A percentile compares a stretch with the other conserved stretches of the same genome.
These are phyloP conservation scores for Knufia fluminis DNA, from an alignment of 2,329 filamentous ascomycete species.

Conservation along the genomic window DNA sequence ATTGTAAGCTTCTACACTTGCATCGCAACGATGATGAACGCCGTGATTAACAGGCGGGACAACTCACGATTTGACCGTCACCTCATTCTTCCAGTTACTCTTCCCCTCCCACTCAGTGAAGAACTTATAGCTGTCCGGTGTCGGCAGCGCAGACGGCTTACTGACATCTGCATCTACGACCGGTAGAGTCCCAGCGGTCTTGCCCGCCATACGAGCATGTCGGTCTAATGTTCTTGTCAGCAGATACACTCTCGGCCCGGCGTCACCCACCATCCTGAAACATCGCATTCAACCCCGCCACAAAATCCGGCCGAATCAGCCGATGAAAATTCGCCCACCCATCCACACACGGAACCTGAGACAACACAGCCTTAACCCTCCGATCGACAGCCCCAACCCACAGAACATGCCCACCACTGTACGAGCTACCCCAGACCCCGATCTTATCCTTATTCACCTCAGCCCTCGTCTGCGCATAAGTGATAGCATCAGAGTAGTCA, in stretches of 20 bases:
- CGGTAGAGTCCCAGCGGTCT: slow-evolving; percentile 25
- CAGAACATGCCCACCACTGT: slow-evolving; percentile 34
- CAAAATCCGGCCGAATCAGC: slow-evolving; percentile 28
- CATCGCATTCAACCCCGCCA: slow-evolving; percentile 22
- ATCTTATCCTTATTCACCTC: slow-evolving; percentile 27
- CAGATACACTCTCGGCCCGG: no score
- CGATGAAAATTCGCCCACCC: slow-evolving; percentile 30
- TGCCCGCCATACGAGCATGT: slow-evolving; percentile 26
- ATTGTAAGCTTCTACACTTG: no score
- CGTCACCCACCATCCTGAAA: slow-evolving; percentile 24
- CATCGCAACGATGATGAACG: no score
- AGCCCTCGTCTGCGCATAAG: slow-evolving; percentile 24
- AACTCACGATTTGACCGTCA: slow-evolving; percentile 28
- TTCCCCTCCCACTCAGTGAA: slow-evolving; percentile 29
- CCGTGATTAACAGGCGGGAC: no score
- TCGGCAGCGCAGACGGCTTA: slow-evolving; percentile 27
- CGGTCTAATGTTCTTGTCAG: no score
- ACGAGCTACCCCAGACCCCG: slow-evolving; percentile 32
- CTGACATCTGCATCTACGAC: slow-evolving; percentile 28
- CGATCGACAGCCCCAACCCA: slow-evolving; percentile 32
- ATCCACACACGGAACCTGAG: slow-evolving; percentile 31
- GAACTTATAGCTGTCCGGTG: slow-evolving; percentile 29
- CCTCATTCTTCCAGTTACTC: slow-evolving; percentile 31
- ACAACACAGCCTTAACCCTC: slow-evolving; percentile 33
- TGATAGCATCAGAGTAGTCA: slow-evolving; percentile 33